Conservation (phyloP, 306 rosid species). For the Lathyrus oleraceus region DNA sequence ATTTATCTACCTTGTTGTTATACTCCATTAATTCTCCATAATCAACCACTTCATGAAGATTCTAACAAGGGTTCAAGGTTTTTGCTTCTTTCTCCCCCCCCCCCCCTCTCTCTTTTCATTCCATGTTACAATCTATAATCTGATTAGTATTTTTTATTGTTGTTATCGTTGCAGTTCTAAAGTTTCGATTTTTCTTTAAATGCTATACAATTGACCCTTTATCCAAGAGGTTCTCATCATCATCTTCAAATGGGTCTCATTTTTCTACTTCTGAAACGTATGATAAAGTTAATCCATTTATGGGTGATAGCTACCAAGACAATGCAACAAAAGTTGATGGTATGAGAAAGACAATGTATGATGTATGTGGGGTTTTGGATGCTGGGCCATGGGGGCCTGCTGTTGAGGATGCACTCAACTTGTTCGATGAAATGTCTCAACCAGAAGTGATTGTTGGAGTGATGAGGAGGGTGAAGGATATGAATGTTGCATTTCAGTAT, state of each 20-base stretch:
- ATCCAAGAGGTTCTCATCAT: slow-evolving; percentile 40
- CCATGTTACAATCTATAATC: slow-evolving; percentile 18
- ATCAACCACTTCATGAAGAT: slow-evolving; percentile 45
- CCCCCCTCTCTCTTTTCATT: too few species aligned
- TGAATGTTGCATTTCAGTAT: slow-evolving; percentile 60
- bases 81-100: neutral
- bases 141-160: neutral
- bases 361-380: slow-evolving; percentile 67
- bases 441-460: slow-evolving; percentile 77
- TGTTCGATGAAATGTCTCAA: slow-evolving; percentile 56
- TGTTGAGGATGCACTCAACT: slow-evolving; percentile 59
- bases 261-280: slow-evolving; percentile 40
- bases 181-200: slow-evolving; percentile 40
- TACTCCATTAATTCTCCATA: neutral
- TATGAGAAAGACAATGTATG: slow-evolving; percentile 52
- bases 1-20: neutral
- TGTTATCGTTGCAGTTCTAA: slow-evolving; percentile 47
- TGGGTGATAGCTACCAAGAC: slow-evolving; percentile 33
- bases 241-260: slow-evolving; percentile 48
- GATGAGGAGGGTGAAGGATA: slow-evolving; percentile 71
- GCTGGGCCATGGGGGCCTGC: slow-evolving; percentile 65
- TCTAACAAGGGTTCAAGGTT: slow-evolving; percentile 56
- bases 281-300: slow-evolving; percentile 38
- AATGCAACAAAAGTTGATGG: slow-evolving; percentile 40
- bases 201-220: slow-evolving; percentile 35